Base-by-base conservation (phyloP, 1,139 yeast genomes). In the Blastobotrys aristatus region DNA sequence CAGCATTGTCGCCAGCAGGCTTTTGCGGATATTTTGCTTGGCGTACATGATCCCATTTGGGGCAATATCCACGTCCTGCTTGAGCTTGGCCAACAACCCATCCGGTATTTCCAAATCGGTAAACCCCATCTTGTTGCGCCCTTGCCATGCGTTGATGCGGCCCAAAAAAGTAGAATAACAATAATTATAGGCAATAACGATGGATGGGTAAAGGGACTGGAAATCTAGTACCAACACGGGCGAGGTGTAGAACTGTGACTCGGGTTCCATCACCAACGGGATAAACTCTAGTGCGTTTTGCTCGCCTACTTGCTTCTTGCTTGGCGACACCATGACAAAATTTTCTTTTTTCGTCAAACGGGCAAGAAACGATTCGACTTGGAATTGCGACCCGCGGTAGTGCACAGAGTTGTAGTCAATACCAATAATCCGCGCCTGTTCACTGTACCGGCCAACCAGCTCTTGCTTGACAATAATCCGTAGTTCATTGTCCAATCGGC, bases 191-290 rank as follows among this genome's bases (percentile, higher is more conserved):
- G 97, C 98, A 57, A 89, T 87, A 65, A 92, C 78, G 16, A 92
- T 76, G 0, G 97, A 89, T 0, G 98, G 98, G 60, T 92, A 92
- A 48, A 92, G 72, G 0, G 97, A 88, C 59, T 92, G 97, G 60
- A 92, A 92, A 64, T 92, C 98, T 26, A 92, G 68, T 0, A 92
- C 97, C 11, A 90, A 76, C 43, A 92, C 71, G 0, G 98, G 98
- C 43, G 94, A 84, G 51, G 87, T 88, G 64, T 89, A 92, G 57
- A 83, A 86, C 36, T 79, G 80, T 4, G 96, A 80, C 36, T 79
- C 79, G 0, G 98, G 98, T 61, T 92, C 98, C 89, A 92, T 79
- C 3, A 92, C 87, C 49, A 92, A 70, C 0, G 98, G 96, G 7
- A 92, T 79, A 54, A 89, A 84, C 58, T 89, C 96, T 40, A 92